A percentile compares a stretch with the other conserved stretches of the same genome.
phyloP scores from a whole-genome alignment of 495 filamentous ascomycete species.

The Aspergillus saccharolyticus region DNA sequence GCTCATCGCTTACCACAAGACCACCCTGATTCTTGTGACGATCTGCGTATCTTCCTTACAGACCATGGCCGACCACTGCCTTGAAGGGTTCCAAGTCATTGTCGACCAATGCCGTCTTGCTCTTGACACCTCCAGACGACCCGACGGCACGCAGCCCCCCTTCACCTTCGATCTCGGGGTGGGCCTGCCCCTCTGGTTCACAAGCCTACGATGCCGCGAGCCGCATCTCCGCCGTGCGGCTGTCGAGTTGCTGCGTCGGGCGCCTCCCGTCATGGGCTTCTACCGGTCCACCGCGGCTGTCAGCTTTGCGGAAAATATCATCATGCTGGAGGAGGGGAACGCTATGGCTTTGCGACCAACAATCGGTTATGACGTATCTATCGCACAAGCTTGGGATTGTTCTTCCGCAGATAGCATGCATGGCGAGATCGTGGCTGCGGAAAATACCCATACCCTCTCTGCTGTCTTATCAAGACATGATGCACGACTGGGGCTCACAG shows the following conservation, averaged over 20 bases:
- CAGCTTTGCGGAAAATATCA: constrained; percentile 18
- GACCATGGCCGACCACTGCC: constrained; percentile 21
- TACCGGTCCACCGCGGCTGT: constrained; percentile 18
- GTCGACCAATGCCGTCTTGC: constrained; percentile 23
- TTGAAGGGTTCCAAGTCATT: constrained; percentile 26
- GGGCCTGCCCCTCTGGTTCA: constrained; percentile 33
- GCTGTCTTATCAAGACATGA: background rate
- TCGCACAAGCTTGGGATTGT: background rate
- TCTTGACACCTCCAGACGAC: constrained; percentile 12
- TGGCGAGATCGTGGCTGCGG: background rate
- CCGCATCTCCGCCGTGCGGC: constrained; percentile 25
- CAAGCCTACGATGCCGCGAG: constrained; percentile 30
- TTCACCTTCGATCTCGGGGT: constrained; percentile 37
- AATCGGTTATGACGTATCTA: no score
- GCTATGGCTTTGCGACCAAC: constrained; percentile 8
- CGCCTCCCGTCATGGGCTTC: constrained; percentile 30
- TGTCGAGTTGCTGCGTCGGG: constrained; percentile 22
- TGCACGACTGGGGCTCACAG: background rate
- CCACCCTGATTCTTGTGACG: constrained; percentile 18
- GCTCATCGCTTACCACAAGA: constrained; percentile 25
- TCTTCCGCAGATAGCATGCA: background rate
- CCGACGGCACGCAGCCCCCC: constrained; percentile 25
- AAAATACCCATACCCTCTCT: no score
- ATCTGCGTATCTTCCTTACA: constrained; percentile 13
- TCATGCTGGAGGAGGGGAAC: constrained; percentile 27